Evolutionary conservation across 352 stramenopile species (phyloP).

Genomic region (Aphanomyces euteiches): DNA sequence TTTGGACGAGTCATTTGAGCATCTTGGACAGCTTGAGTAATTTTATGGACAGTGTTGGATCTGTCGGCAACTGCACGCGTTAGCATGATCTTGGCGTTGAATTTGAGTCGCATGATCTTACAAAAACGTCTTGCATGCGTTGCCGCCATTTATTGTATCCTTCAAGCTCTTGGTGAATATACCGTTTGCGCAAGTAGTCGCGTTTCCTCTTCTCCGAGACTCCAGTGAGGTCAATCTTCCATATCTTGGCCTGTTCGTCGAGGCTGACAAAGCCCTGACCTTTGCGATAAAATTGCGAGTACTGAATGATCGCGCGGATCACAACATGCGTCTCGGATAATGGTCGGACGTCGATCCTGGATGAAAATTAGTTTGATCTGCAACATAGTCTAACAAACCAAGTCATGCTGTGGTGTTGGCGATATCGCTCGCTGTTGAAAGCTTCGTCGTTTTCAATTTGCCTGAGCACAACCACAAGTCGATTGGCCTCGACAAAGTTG

Average conservation of each 20-base stretch:
- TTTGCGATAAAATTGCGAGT: not conserved
- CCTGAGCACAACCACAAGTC: not conserved
- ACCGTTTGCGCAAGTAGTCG: not conserved
- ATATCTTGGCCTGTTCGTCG: slow-evolving; percentile 2
- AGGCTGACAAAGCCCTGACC: not conserved
- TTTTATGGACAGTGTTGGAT: too few relatives aligned
- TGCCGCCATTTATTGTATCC: too few relatives aligned
- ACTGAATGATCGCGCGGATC: not conserved
- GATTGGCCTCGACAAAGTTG: slow-evolving; percentile 9
- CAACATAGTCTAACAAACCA: not conserved
- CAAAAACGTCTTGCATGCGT: too few relatives aligned
- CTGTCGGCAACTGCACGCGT: too few relatives aligned
- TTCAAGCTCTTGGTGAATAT: too few relatives aligned
- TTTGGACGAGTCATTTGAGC: too few relatives aligned
- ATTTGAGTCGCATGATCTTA: too few relatives aligned
- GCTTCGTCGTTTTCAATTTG: slow-evolving; percentile 16
- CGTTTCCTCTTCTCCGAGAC: not conserved
- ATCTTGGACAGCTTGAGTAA: too few relatives aligned
- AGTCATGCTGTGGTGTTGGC: not conserved
- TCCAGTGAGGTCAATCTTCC: not conserved
- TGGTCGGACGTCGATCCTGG: not conserved
- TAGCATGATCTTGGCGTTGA: too few relatives aligned
- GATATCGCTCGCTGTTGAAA: not conserved
- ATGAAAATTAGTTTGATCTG: not conserved
- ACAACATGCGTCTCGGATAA: not conserved